Base-by-base conservation (phyloP, 2,329 filamentous ascomycete species). In the Colletotrichum lupini region DNA sequence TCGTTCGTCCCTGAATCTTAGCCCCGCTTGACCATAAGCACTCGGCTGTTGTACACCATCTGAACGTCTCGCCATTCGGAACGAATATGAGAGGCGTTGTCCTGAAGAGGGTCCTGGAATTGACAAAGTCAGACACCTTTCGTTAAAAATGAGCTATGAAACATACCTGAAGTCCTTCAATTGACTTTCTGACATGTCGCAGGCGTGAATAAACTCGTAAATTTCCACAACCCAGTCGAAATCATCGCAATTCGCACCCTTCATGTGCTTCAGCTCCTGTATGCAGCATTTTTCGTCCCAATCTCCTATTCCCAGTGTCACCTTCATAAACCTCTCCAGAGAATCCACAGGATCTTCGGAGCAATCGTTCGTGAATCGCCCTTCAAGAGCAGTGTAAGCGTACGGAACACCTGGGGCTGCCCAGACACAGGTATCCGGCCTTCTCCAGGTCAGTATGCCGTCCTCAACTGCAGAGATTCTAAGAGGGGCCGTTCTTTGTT, bases 21-120 rank as follows among this genome's bases (percentile, higher is more conserved):
- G 80, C 77, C 1, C 78, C 76, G 30, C 77, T 80, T 0, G 81
- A 81, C 82, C 82, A 83, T 0, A 83, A 70, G 65, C 82, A 83
- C 19, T 82, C 68, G 0, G 74, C 73, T 0, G 74, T 49, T 2
- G 74, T 79, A 55, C 80, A 74, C 82, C 82, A 84, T 11, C 53
- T 30, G 2, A 42, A 22, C 12, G 24, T 12, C 16, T 65, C 73
- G 19, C 74, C 42, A 4, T 16, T 37, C 0, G 28, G 14, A 16
- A 69, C 65, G 14, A 73, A 72, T 14, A 75, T 76, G 26, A 77
- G 59, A 1, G 57, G 57, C n/a, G 8, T 24, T 7, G 28, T 24
- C 5, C 22, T 16, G 32, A 35, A 30, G 0, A 26, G 8, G 11
- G 2, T 22, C 24, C 52, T 55, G 2, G 2, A 16, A 16, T 16